Base-by-base conservation (phyloP, 176 grass and related monocot species). In the Cocos nucifera region DNA sequence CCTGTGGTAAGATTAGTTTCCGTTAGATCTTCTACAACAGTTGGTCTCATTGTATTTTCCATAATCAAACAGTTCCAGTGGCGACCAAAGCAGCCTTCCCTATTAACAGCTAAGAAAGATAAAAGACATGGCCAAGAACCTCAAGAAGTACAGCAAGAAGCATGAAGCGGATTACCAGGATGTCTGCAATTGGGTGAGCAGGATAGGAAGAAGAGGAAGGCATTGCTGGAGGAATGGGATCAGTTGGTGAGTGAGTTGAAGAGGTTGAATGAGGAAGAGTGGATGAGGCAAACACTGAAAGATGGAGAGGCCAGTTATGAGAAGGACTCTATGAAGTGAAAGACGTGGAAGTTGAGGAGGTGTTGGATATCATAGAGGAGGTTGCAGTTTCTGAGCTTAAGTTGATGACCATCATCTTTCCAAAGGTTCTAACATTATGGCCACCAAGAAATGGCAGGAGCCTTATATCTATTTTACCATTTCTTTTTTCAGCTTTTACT, bases 141-240 rank as follows among this genome's bases (percentile, higher is more conserved):
- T 96, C 14, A 89, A 76, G 60, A 82, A 63, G 54, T 96, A 87
- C 71, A 90, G 83, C 54, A 90, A 96, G 80, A 96, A 87, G 4
- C 79, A 90, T 0, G 91, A 96, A 57, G 69, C 57, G 15, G 91
- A 90, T 64, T 86, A 96, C 30, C 83, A 90, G 54, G 86, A 90
- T 6, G 80, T 80, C 53, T 77, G 64, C 79, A 80, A 23, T 39
- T 95, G 50, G 83, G 78, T 0, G 80, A 90, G 57, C 78, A 84
- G 60, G 83, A 84, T 9, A 72, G 86, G 32, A 87, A 82, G 80
- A 95, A 85, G 69, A 68, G 80, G 44, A 80, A 54, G 5, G 69
- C 59, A 69, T 49, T 89, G 18, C 86, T 87, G 64, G 90, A 95
- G 57, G 77, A 95, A 18, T 95, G 90, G 90, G 78, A 87, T 50